A percentile compares a stretch with the other conserved stretches of the same genome.
phyloP scores from a whole-genome alignment of 352 stramenopile species.

The Phytophthora citrophthora region DNA sequence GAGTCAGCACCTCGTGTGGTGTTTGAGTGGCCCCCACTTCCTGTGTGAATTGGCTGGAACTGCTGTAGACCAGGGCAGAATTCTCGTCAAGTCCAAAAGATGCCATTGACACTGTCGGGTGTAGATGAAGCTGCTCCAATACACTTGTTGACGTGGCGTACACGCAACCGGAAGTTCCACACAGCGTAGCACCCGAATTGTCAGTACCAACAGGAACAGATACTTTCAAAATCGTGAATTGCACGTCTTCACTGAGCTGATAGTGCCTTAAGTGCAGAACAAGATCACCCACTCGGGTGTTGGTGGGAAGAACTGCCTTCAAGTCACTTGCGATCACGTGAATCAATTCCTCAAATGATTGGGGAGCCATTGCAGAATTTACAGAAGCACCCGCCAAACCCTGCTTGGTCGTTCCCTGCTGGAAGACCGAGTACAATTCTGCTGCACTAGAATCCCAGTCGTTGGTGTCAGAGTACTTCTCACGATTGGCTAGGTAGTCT shows the following conservation, averaged over 20 bases:
- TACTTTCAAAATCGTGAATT: slow-evolving; percentile 30
- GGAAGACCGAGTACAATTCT: slow-evolving; percentile 32
- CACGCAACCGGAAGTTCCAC: slow-evolving; percentile 32
- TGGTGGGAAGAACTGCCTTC: slow-evolving; percentile 10
- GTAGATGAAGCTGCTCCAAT: slow-evolving; percentile 24
- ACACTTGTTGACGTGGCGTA: slow-evolving; percentile 30
- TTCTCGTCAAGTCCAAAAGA: slow-evolving; percentile 21
- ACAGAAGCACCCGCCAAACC: not conserved
- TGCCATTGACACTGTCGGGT: slow-evolving; percentile 27
- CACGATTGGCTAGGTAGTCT: slow-evolving; percentile 21
- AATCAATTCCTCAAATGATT: slow-evolving; percentile 22
- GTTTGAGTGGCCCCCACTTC: slow-evolving; percentile 1
- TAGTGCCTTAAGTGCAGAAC: slow-evolving; percentile 25
- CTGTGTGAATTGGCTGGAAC: slow-evolving; percentile 20
- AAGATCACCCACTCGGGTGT: slow-evolving; percentile 17
- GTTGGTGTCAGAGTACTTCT: slow-evolving; percentile 13
- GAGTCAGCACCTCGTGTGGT: slow-evolving; percentile 38
- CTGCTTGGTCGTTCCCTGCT: slow-evolving; percentile 21
- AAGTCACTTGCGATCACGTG: slow-evolving; percentile 23
- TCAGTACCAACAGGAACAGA: slow-evolving; percentile 25
- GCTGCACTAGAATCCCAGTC: slow-evolving; percentile 17
- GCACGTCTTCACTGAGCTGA: slow-evolving; percentile 22
- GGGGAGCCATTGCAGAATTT: slow-evolving; percentile 3
- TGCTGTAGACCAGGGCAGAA: slow-evolving; percentile 38
- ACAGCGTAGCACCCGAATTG: slow-evolving; percentile 14